Conservation (phyloP, 345 rosid species). For the Dovyalis caffra region DNA sequence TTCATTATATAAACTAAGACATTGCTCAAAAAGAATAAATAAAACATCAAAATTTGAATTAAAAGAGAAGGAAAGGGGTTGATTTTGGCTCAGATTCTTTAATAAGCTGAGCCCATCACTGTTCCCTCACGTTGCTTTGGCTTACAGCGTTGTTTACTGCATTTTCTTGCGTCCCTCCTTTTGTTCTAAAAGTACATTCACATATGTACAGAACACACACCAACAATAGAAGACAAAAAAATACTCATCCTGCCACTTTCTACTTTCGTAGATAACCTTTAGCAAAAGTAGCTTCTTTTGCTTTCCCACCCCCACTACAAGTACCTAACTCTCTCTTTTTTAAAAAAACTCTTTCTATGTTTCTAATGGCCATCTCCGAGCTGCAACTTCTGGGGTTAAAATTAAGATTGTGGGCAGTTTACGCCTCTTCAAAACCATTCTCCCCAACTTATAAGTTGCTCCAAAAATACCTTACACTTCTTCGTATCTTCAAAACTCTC, state of each 20-base stretch:
- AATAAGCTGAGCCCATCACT: slow-evolving; percentile 6
- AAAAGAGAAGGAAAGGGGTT: neutral
- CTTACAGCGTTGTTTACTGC: neutral
- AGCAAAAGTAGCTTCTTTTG: slow-evolving; percentile 13
- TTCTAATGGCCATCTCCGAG: neutral
- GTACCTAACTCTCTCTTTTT: neutral
- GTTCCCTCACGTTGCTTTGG: neutral
- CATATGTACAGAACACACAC: slow-evolving; percentile 30
- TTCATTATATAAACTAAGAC: neutral
- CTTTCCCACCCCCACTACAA: neutral
- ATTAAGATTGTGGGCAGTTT: slow-evolving; percentile 24
- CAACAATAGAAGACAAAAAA: slow-evolving; percentile 1
- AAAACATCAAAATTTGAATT: neutral
- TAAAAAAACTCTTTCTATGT: neutral
- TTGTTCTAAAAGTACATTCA: neutral
- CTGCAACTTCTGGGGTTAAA: slow-evolving; percentile 15
- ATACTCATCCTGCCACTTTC: neutral
- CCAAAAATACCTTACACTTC: neutral
- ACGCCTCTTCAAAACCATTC: slow-evolving; percentile 21
- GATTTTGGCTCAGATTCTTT: neutral
- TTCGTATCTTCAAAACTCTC: neutral
- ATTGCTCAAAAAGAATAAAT: neutral
- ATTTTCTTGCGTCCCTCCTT: neutral
- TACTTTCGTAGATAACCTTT: neutral
- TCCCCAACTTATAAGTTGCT: slow-evolving; percentile 7